Percentiles rank a stretch among this genome's conserved stretches.
Conservation (phyloP, 75 land plant genomes). For the Cryptomeria japonica region DNA sequence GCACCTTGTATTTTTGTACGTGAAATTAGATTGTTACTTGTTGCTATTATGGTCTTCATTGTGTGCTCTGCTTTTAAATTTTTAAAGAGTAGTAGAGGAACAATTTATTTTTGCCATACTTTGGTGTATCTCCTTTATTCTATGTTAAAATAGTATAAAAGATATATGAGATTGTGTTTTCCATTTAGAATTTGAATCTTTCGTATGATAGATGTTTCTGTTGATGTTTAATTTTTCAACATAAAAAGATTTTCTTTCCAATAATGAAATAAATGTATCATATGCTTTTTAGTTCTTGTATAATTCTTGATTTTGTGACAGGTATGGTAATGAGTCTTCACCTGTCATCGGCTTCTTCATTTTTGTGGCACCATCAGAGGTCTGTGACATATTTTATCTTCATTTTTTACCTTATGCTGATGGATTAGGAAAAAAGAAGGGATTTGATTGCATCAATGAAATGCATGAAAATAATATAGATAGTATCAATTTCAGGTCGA, state of each 20-base stretch:
- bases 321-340: slow-evolving; percentile 65
- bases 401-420: background rate
- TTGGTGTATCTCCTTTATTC: background rate
- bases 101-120: background rate
- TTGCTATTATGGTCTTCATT: background rate
- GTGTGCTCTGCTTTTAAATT: background rate
- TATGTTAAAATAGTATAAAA: background rate
- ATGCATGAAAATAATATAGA: slow-evolving; percentile 1
- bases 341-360: slow-evolving; percentile 80
- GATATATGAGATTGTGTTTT: background rate
- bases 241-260: background rate
- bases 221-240: background rate
- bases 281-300: background rate
- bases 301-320: slow-evolving; percentile 18
- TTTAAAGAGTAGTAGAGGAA: background rate
- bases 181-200: background rate
- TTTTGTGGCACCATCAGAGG: slow-evolving; percentile 51
- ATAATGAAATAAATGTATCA: background rate
- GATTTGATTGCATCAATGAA: background rate
- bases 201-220: too few species aligned
- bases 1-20: background rate
- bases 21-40: background rate
- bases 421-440: background rate
- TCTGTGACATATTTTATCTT: slow-evolving; percentile 16
- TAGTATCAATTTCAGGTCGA: background rate